Evolutionary conservation across 306 rosid genomes (phyloP).

Genomic region (Lathyrus oleraceus): DNA sequence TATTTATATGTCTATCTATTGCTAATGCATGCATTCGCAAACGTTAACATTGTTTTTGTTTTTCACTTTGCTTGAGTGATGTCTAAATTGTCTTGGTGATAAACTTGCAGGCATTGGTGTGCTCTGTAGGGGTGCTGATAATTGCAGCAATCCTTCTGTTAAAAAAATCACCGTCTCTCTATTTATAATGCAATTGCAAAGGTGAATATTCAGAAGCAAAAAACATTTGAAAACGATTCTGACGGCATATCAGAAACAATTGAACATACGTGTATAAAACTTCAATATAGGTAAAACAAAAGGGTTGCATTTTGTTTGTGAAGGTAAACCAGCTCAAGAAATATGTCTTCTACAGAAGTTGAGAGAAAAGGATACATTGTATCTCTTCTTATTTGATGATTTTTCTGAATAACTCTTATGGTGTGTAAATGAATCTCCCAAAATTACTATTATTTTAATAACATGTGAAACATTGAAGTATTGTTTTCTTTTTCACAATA

Average conservation of each 20-base stretch:
- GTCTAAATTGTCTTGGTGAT: conserved; percentile 34
- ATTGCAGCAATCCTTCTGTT: conserved; percentile 49
- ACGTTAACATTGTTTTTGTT: not conserved
- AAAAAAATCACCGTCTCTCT: conserved; percentile 43
- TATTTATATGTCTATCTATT: not conserved
- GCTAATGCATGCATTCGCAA: conserved; percentile 10
- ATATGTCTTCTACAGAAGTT: conserved; percentile 30
- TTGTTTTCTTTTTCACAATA: not conserved
- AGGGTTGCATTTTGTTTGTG: conserved; percentile 20
- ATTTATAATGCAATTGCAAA: conserved; percentile 17
- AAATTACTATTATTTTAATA: not conserved
- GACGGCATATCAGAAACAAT: conserved; percentile 20
- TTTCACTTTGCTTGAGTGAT: conserved; percentile 6
- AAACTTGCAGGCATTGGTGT: conserved; percentile 74
- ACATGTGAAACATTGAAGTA: conserved; percentile 8
- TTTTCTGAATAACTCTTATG: conserved; percentile 8
- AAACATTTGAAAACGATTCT: conserved; percentile 32
- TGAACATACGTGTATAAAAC: conserved; percentile 38
- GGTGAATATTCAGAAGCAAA: conserved; percentile 33
- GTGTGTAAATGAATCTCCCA: conserved; percentile 13
- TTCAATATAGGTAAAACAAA: conserved; percentile 19
- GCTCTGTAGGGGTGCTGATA: conserved; percentile 51
- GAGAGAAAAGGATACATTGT: conserved; percentile 29
- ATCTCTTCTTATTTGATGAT: conserved; percentile 24
- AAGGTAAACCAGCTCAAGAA: conserved; percentile 31